Percentiles rank a stretch among this genome's conserved stretches.
phyloP scores from a whole-genome alignment of 1,284 basidiomycete genomes.

The Leucoagaricus sp. region DNA sequence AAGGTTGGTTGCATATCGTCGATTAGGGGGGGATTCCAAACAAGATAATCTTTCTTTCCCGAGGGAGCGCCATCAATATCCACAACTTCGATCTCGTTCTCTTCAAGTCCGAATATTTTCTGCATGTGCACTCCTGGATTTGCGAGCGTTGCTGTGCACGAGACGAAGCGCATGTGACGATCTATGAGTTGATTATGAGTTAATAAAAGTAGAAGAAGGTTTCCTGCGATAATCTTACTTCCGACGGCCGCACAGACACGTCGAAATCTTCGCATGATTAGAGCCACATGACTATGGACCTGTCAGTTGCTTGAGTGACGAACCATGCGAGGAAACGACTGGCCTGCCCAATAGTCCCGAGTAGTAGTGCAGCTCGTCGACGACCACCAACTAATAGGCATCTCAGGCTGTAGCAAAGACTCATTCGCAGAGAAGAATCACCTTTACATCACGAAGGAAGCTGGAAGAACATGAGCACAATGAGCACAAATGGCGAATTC shows the following conservation, averaged over 20 bases:
- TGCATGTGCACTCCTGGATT: constrained; percentile 81
- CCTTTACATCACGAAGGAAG: constrained; percentile 73
- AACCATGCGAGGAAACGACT: not conserved
- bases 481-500: too few species aligned
- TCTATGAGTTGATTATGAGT: constrained; percentile 42
- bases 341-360: constrained; percentile 73
- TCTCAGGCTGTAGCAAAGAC: not conserved
- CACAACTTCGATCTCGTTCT: constrained; percentile 66
- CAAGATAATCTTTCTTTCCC: constrained; percentile 75
- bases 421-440: constrained; percentile 14
- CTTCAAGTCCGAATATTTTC: constrained; percentile 70
- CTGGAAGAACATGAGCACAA: constrained; percentile 34
- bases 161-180: constrained; percentile 66
- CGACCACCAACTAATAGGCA: constrained; percentile 63
- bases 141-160: constrained; percentile 88
- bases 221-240: constrained; percentile 57
- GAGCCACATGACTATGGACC: constrained; percentile 71
- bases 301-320: not conserved
- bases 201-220: not conserved
- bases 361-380: constrained; percentile 88
- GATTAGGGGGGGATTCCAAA: constrained; percentile 77
- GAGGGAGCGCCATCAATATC: constrained; percentile 85
- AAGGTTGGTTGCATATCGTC: constrained; percentile 59
- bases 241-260: constrained; percentile 85
- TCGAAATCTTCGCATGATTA: constrained; percentile 75